phyloP scores from a whole-genome alignment of 2,329 filamentous ascomycete species.

The Trichoderma oligosporum region DNA sequence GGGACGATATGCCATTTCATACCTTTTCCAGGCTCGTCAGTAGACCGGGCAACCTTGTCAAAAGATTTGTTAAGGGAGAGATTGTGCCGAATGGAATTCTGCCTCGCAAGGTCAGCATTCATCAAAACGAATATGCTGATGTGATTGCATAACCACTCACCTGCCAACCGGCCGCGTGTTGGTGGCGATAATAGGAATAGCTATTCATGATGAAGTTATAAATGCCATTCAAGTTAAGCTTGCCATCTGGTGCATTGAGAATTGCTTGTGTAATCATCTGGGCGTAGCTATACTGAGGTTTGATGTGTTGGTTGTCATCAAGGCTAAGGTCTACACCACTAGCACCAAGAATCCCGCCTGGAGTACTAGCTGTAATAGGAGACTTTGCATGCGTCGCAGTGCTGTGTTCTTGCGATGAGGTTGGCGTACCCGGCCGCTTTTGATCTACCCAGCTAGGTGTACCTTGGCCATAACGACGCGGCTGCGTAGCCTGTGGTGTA shows the following conservation, averaged over 20 bases:
- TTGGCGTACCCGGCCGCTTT: slow-evolving; percentile 58
- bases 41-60: slow-evolving; percentile 85
- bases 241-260: slow-evolving; percentile 77
- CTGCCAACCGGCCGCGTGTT: slow-evolving; percentile 80
- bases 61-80: slow-evolving; percentile 93
- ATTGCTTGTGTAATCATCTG: slow-evolving; percentile 97
- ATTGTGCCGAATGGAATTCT: slow-evolving; percentile 97
- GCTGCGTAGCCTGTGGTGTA: slow-evolving; percentile 28
- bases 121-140: not conserved
- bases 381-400: slow-evolving; percentile 28
- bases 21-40: slow-evolving; percentile 93
- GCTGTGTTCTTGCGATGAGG: slow-evolving; percentile 39
- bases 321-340: slow-evolving; percentile 70
- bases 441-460: slow-evolving; percentile 59
- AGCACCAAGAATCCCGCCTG: slow-evolving; percentile 38
- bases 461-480: slow-evolving; percentile 45
- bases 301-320: slow-evolving; percentile 83
- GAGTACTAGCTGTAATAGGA: slow-evolving; percentile 34
- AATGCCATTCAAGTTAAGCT: slow-evolving; percentile 86
- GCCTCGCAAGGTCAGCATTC: not conserved
- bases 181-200: slow-evolving; percentile 90
- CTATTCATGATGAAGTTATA: slow-evolving; percentile 89
- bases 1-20: slow-evolving; percentile 98
- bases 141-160: slow-evolving; percentile 43
- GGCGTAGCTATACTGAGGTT: slow-evolving; percentile 94